These are phyloP conservation scores for Karstenula rhodostoma DNA, from an alignment of 2,329 filamentous ascomycete species.

Conservation along the genomic window DNA sequence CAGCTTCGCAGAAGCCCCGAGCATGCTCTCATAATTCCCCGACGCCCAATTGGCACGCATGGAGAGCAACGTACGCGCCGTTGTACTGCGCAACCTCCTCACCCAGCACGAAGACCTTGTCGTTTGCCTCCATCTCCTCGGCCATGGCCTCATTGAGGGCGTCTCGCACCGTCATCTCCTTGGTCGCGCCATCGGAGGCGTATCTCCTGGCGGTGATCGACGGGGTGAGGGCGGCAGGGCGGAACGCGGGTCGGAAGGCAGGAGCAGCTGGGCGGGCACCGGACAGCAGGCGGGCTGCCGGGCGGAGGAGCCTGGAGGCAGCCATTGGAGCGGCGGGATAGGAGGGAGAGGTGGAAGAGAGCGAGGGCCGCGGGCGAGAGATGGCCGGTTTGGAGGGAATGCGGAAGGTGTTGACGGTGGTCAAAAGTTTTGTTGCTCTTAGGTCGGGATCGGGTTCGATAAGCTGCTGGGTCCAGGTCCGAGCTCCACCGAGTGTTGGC, in stretches of 20 bases:
- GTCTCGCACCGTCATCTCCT: slow-evolving; percentile 97
- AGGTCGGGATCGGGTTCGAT: slow-evolving; percentile 18
- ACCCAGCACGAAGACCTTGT: slow-evolving; percentile 94
- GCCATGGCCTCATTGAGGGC: slow-evolving; percentile 97
- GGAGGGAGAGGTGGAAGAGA: slow-evolving; percentile 26
- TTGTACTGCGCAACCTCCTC: slow-evolving; percentile 99
- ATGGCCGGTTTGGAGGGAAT: slow-evolving; percentile 33
- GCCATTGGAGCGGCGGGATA: slow-evolving; percentile 56
- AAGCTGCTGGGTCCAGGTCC: slow-evolving; percentile 7
- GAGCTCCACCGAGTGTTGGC: neutral
- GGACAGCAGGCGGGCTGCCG: slow-evolving; percentile 68
- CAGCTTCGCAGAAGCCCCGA: neutral
- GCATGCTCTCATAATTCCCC: slow-evolving; percentile 6
- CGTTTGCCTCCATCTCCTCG: slow-evolving; percentile 93
- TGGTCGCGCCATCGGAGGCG: slow-evolving; percentile 69
- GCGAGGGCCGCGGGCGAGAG: slow-evolving; percentile 33
- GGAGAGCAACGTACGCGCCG: slow-evolving; percentile 71
- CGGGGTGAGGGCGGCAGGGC: slow-evolving; percentile 56
- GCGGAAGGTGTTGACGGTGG: slow-evolving; percentile 35
- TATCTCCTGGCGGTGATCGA: slow-evolving; percentile 60
- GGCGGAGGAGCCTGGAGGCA: slow-evolving; percentile 69
- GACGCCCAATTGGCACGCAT: slow-evolving; percentile 19
- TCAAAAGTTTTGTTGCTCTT: slow-evolving; percentile 27
- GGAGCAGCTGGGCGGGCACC: slow-evolving; percentile 61
- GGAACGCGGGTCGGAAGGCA: slow-evolving; percentile 62